Conservation (phyloP, 2,329 filamentous ascomycete species). For the Sordariomycetes sp. region DNA sequence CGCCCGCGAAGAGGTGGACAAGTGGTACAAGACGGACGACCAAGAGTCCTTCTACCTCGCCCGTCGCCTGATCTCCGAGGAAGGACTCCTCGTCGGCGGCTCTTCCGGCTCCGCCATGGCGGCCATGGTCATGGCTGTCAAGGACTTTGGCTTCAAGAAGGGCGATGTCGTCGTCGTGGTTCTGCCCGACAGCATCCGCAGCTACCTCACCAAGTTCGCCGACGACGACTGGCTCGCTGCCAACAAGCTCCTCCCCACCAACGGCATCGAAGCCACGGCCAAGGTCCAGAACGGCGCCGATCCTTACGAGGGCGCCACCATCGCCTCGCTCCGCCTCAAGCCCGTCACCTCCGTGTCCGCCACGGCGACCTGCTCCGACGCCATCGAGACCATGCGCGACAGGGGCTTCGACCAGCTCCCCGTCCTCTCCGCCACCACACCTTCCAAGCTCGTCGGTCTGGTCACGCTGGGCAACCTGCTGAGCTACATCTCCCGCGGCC, state of each 20-base stretch:
- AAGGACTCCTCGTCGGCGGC: constrained; percentile 87
- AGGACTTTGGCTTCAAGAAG: constrained; percentile 68
- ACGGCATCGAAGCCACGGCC: constrained; percentile 37
- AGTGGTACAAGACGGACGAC: constrained; percentile 98
- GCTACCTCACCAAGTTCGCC: constrained; percentile 96
- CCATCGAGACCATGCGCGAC: constrained; percentile 96
- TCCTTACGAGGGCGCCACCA: constrained; percentile 68
- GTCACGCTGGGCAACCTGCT: constrained; percentile 93
- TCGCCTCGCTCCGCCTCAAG: constrained; percentile 78
- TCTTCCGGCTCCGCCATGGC: constrained; percentile 89
- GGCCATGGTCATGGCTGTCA: constrained; percentile 66
- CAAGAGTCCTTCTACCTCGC: constrained; percentile 83
- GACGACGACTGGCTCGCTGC: constrained; percentile 98
- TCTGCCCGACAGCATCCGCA: constrained; percentile 90
- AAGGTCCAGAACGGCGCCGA: constrained; percentile 36
- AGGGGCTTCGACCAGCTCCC: constrained; percentile 97
- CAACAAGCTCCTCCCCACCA: constrained; percentile 75
- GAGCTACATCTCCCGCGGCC: constrained; percentile 77
- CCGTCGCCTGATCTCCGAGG: constrained; percentile 84
- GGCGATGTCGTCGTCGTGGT: constrained; percentile 86
- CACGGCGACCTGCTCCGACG: constrained; percentile 66
- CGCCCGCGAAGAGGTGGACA: constrained; percentile 69
- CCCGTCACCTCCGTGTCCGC: constrained; percentile 79
- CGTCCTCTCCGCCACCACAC: constrained; percentile 58
- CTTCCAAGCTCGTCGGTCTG: constrained; percentile 73